Evolutionary conservation across 176 grass and related monocot genomes (phyloP).

Genomic region (barley (Hordeum vulgare)): MorexV3_pseudomolecules_assembly NC_058523.1:8073699-8074198

Average conservation of each 20-base stretch:
- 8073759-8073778: slow-evolving; percentile 40
- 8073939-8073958: slow-evolving; percentile 38
- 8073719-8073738: slow-evolving; percentile 37
- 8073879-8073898: slow-evolving; percentile 44
- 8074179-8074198: slow-evolving; percentile 22
- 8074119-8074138: slow-evolving; percentile 38
- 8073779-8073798: slow-evolving; percentile 25
- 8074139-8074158: slow-evolving; percentile 9
- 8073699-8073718: slow-evolving; percentile 36
- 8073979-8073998: slow-evolving; percentile 34
- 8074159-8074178: slow-evolving; percentile 31
- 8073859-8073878: slow-evolving; percentile 41
- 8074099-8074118: slow-evolving; percentile 21
- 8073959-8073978: slow-evolving; percentile 5
- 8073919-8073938: slow-evolving; percentile 19
- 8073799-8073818: slow-evolving; percentile 40
- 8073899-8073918: slow-evolving; percentile 58
- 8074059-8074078: slow-evolving; percentile 45
- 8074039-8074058: slow-evolving; percentile 43
- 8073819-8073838: slow-evolving; percentile 25
- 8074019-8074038: slow-evolving; percentile 27
- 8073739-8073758: slow-evolving; percentile 4
- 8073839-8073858: slow-evolving; percentile 29
- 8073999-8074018: slow-evolving; percentile 22
- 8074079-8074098: slow-evolving; percentile 59